Evolutionary conservation across 2,329 filamentous ascomycete species (phyloP).

Genomic region (Magnaporthiopsis incrustans): DNA sequence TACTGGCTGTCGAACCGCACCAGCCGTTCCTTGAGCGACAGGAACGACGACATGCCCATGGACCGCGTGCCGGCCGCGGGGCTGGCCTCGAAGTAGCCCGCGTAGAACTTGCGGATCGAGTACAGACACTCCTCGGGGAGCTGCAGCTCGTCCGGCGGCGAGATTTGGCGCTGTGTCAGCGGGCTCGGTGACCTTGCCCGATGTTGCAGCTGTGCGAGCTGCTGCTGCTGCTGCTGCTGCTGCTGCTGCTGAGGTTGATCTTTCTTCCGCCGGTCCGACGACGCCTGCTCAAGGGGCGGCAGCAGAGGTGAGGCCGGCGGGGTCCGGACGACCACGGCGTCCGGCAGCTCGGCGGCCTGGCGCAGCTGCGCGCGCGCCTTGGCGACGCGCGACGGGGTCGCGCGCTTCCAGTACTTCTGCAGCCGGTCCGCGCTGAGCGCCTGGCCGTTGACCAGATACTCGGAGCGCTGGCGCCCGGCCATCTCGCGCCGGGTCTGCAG

Average conservation of each 20-base stretch:
- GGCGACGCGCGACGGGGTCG: neutral
- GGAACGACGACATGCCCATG: neutral
- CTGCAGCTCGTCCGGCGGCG: neutral
- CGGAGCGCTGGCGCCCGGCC: neutral
- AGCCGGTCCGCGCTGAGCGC: neutral
- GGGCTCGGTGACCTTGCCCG: neutral
- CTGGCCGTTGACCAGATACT: constrained; percentile 2
- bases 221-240: too few species aligned
- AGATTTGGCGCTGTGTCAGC: neutral
- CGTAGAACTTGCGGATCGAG: neutral
- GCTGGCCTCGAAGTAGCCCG: constrained; percentile 1
- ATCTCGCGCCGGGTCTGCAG: neutral
- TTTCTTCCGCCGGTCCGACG: too few species aligned
- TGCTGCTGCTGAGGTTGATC: too few species aligned
- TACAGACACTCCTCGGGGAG: neutral
- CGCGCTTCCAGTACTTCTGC: constrained; percentile 2
- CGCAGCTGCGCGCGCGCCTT: neutral
- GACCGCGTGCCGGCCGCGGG: neutral
- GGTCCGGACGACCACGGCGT: neutral
- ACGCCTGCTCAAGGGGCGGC: neutral
- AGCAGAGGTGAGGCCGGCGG: neutral
- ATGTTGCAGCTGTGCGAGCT: too few species aligned
- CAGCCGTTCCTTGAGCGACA: neutral
- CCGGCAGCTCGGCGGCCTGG: neutral
- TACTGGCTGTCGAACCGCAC: constrained; percentile 3